Base-by-base conservation (phyloP, 202 grass and related monocot species). In the Schoenoplectus triqueter region DNA sequence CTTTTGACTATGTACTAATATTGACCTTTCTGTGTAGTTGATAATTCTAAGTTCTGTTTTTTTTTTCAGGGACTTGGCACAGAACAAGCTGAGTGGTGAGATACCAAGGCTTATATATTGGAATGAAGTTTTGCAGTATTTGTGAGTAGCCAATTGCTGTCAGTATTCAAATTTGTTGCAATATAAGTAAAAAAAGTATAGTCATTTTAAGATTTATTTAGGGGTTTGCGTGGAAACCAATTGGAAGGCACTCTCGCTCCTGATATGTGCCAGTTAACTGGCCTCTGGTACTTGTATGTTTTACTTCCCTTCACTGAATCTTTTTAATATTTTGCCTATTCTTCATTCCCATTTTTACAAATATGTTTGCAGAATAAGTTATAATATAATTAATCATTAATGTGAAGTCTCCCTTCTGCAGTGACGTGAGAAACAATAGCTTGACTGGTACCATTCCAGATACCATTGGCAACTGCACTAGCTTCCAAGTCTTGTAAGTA, bases 401-500 rank as follows among this genome's bases (percentile, higher is more conserved):
- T 67, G 11, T 80, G 4, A 14, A 22, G 64, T 31, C 31, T 31
- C 17, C 59, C 68, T 71, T 47, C 14, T 52, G 52, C 88, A 98
- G 95, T 88, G 95, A 98, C 13, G 89, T 97, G 68, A 94, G 91
- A 68, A 97, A 97, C 70, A 97, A 97, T 69, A 97, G 95, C 75
- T 90, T 97, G 89, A 92, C 86, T 56, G 95, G 95, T 42, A 90
- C 55, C 19, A 93, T 97, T 84, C 92, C 95, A 47, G 79, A 91
- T 69, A 90, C 82, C 20, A 93, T 97, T 18, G 95, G 95, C 14
- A 97, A 94, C 69, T 94, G 95, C 89, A 94, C 92, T 1, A 92
- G 92, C 83, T 97, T 94, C 89, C 95, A 97, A 85, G 92, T 97
- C 91, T 92, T 97, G 92, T 97, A 94, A 80, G 95, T 91, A 91